phyloP scores from a whole-genome alignment of 306 rosid species.

The Begonia loranthoides region DNA sequence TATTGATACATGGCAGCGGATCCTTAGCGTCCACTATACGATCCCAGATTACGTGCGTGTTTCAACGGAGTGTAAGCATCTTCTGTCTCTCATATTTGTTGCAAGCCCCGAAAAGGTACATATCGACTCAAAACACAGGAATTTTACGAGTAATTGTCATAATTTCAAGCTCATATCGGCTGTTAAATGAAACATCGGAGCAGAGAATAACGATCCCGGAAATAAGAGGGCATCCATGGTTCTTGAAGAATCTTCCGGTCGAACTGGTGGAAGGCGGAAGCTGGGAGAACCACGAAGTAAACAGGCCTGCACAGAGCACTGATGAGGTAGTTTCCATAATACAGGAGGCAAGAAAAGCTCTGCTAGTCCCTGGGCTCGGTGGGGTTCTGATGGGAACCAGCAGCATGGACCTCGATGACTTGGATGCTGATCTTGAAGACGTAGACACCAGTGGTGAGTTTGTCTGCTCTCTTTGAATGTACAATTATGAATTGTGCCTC shows the following conservation, averaged over 20 bases:
- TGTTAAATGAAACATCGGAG: not conserved
- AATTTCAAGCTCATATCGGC: not conserved
- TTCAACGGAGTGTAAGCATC: not conserved
- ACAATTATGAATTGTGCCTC: too few species aligned
- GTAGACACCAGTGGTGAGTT: slow-evolving; percentile 51
- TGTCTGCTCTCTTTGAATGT: slow-evolving; percentile 29
- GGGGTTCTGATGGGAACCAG: slow-evolving; percentile 22
- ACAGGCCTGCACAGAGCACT: slow-evolving; percentile 42
- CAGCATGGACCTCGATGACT: slow-evolving; percentile 68
- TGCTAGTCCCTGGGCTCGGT: slow-evolving; percentile 17
- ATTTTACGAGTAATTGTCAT: not conserved
- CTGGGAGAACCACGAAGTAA: slow-evolving; percentile 45
- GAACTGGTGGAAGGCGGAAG: slow-evolving; percentile 65
- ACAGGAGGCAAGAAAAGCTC: slow-evolving; percentile 50
- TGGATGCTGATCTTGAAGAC: slow-evolving; percentile 53
- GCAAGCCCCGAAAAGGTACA: not conserved
- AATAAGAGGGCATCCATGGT: slow-evolving; percentile 65
- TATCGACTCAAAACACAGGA: not conserved
- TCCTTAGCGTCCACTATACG: not conserved
- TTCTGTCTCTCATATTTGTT: not conserved
- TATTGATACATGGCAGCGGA: not conserved
- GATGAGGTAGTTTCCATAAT: slow-evolving; percentile 59
- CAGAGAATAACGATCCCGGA: slow-evolving; percentile 74
- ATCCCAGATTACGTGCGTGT: not conserved
- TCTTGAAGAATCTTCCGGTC: slow-evolving; percentile 52